phyloP scores from a whole-genome alignment of 441 rosid genomes.

The Arabidopsis hybrid region DNA sequence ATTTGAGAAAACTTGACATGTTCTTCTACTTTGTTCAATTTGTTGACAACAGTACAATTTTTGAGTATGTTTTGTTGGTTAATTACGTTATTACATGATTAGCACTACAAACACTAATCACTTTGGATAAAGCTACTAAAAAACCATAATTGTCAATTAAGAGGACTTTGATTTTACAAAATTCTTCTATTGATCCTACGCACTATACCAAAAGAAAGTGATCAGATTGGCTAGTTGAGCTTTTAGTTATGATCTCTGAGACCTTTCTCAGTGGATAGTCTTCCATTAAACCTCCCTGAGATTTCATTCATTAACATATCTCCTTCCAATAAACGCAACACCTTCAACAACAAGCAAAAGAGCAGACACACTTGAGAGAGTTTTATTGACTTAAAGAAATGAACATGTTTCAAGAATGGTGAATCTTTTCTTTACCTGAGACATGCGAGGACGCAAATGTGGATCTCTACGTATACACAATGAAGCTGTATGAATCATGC shows the following conservation, averaged over 20 bases:
- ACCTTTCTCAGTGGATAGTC: constrained; percentile 38
- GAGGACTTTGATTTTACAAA: neutral
- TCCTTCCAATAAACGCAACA: constrained; percentile 94
- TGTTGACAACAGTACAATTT: too few species aligned
- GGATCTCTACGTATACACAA: constrained; percentile 91
- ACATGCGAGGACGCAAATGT: constrained; percentile 89
- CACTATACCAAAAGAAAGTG: too few species aligned
- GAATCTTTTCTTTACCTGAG: constrained; percentile 63
- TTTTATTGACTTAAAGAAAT: constrained; percentile 1
- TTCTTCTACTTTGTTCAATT: too few species aligned
- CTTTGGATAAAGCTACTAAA: neutral
- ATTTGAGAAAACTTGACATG: constrained; percentile 14
- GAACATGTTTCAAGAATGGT: constrained; percentile 9
- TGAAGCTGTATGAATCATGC: constrained; percentile 95
- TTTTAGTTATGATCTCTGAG: neutral
- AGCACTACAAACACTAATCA: neutral
- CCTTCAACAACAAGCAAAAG: constrained; percentile 47
- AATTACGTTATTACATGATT: too few species aligned
- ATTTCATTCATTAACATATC: constrained; percentile 67
- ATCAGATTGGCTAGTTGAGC: too few species aligned
- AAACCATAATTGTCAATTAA: neutral
- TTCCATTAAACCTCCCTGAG: constrained; percentile 55
- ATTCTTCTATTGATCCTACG: too few species aligned
- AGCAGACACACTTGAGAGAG: neutral
- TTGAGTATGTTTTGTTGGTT: too few species aligned